Evolutionary conservation across 306 rosid genomes (phyloP).

Genomic region (Gillenia trifoliata): DNA sequence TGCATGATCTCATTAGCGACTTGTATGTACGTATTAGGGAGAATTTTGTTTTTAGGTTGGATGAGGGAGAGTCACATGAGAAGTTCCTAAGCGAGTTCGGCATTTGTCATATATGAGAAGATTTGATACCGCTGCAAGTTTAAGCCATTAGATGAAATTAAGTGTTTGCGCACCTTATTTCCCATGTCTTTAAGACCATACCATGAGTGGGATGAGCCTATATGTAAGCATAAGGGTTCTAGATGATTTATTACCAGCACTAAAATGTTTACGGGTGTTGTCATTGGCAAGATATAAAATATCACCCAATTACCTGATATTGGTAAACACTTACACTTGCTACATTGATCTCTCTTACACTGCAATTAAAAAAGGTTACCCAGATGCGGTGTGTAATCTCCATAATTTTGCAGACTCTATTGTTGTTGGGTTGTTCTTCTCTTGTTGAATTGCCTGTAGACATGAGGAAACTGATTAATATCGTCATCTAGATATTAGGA

Average conservation of each 20-base stretch:
- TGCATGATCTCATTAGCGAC: neutral
- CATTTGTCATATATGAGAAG: neutral
- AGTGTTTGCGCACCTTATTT: neutral
- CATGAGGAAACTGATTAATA: neutral
- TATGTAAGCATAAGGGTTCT: neutral
- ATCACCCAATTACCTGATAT: too few relatives aligned
- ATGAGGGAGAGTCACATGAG: neutral
- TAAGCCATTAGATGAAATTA: neutral
- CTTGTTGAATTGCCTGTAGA: conserved; percentile 6
- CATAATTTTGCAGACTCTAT: too few relatives aligned
- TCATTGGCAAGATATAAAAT: too few relatives aligned
- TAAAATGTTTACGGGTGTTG: too few relatives aligned
- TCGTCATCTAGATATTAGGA: neutral
- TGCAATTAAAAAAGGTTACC: too few relatives aligned
- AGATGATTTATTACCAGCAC: too few relatives aligned
- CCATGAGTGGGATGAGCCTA: too few relatives aligned
- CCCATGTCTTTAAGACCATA: neutral
- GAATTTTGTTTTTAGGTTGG: neutral
- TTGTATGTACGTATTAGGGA: neutral
- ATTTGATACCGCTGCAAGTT: neutral
- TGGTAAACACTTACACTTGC: too few relatives aligned
- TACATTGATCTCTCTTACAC: too few relatives aligned
- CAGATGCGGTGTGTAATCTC: too few relatives aligned
- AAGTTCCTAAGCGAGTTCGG: neutral
- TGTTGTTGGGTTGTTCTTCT: too few relatives aligned